Conservation (phyloP, 1,284 basidiomycete genomes). For the Sporisorium iseilematis-ciliati region DNA sequence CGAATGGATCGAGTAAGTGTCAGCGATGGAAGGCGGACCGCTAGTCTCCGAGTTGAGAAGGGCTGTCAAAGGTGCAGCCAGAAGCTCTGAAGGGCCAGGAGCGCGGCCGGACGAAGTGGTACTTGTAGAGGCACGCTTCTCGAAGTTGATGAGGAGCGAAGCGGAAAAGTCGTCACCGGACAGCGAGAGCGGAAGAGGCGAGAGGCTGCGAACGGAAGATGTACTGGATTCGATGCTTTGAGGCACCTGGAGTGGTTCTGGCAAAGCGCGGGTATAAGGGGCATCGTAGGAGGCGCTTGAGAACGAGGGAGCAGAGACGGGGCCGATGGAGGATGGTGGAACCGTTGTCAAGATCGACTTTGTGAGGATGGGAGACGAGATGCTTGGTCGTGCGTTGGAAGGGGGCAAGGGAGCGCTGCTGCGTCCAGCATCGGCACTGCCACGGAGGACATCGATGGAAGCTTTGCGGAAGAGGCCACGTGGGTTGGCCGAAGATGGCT, state of each 20-base stretch:
- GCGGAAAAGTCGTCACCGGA: conserved; percentile 25
- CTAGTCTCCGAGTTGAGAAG: conserved; percentile 10
- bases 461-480: conserved; percentile 24
- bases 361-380: conserved; percentile 36
- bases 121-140: conserved; percentile 29
- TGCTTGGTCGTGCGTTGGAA: conserved; percentile 11
- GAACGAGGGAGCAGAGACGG: background rate
- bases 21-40: conserved; percentile 37
- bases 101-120: conserved; percentile 39
- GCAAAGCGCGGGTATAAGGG: conserved; percentile 11
- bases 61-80: conserved; percentile 15
- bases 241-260: conserved; percentile 22
- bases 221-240: conserved; percentile 21
- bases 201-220: conserved; percentile 25
- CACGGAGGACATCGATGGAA: conserved; percentile 34
- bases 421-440: conserved; percentile 1
- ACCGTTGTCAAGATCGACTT: conserved; percentile 21
- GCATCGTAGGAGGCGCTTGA: background rate
- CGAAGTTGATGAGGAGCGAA: conserved; percentile 31
- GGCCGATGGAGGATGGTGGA: conserved; percentile 6
- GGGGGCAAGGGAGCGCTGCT: conserved; percentile 8
- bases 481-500: conserved; percentile 15
- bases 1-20: conserved; percentile 32
- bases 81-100: conserved; percentile 39
- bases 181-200: conserved; percentile 28